Conservation (phyloP, 352 stramenopile genomes). For the Pythium plurisporium region DNA sequence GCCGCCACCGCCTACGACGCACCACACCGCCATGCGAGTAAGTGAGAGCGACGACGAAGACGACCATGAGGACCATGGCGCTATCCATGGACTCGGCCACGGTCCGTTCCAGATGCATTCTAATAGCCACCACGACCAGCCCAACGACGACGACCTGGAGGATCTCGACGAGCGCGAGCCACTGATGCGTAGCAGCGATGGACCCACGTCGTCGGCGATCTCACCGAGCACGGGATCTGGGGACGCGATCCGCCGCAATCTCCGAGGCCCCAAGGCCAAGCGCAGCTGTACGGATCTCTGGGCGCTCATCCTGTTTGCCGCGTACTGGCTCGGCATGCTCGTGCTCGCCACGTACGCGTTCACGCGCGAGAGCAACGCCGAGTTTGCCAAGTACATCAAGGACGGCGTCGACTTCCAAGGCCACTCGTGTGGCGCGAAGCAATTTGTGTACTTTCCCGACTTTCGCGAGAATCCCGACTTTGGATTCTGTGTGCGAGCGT, state of each 20-base stretch:
- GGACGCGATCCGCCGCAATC: conserved; percentile 36
- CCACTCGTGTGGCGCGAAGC: conserved; percentile 36
- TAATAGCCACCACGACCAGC: not conserved
- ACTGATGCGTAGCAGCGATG: conserved; percentile 27
- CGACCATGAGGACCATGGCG: conserved; percentile 18
- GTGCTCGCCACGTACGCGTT: conserved; percentile 62
- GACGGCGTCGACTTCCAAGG: conserved; percentile 76
- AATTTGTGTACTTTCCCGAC: conserved; percentile 77
- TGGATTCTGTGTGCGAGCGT: conserved; percentile 65
- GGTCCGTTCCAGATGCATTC: not conserved
- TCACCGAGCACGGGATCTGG: conserved; percentile 44
- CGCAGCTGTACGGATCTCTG: conserved; percentile 57
- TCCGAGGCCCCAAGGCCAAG: conserved; percentile 36
- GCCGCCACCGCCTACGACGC: not conserved
- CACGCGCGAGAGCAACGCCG: conserved; percentile 55
- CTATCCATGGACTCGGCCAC: not conserved
- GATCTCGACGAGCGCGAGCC: conserved; percentile 38
- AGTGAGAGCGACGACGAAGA: conserved; percentile 18
- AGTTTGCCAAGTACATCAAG: conserved; percentile 75
- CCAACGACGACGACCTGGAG: conserved; percentile 9
- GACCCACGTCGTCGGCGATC: conserved; percentile 33
- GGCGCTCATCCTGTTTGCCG: conserved; percentile 43
- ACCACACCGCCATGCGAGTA: conserved; percentile 8
- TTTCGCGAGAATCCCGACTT: conserved; percentile 68
- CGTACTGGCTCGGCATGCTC: conserved; percentile 80